A percentile compares a stretch with the other conserved stretches of the same genome.
Evolutionary conservation across 495 filamentous ascomycete species (phyloP).

Genomic region (Talaromyces wortmannii): DNA sequence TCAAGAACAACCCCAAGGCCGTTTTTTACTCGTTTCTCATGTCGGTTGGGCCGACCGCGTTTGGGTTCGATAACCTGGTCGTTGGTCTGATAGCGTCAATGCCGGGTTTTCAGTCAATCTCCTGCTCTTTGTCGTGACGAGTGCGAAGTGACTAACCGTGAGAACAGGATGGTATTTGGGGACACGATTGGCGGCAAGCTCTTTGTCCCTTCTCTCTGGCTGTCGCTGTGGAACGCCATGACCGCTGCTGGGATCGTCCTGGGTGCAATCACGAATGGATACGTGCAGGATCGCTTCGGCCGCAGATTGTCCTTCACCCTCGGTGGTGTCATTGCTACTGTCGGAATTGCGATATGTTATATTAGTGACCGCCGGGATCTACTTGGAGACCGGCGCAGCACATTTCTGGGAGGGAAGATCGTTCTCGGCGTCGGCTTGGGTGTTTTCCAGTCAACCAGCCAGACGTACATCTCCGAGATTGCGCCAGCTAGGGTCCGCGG

Average conservation of each 20-base stretch:
- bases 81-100: conserved; percentile 15
- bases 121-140: background rate
- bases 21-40: conserved; percentile 13
- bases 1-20: conserved; percentile 8
- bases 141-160: background rate
- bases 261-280: conserved; percentile 12
- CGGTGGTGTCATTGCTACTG: conserved; percentile 9
- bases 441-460: conserved; percentile 12
- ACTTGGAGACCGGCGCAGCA: background rate
- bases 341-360: conserved; percentile 15
- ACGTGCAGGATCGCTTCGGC: conserved; percentile 15
- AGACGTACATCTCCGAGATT: conserved; percentile 22
- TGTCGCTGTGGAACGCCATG: conserved; percentile 21
- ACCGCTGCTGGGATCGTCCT: conserved; percentile 16
- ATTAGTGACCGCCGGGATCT: conserved; percentile 6
- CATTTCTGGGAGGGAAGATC: conserved; percentile 21
- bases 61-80: conserved; percentile 21
- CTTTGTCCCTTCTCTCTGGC: conserved; percentile 20
- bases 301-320: conserved; percentile 12
- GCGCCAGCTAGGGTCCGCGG: conserved; percentile 14
- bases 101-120: conserved; percentile 16
- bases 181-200: conserved; percentile 5
- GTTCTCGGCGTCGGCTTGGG: conserved; percentile 13
- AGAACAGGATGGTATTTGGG: conserved; percentile 8
- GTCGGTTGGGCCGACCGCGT: conserved; percentile 15